Evolutionary conservation across 2,329 filamentous ascomycete species (phyloP).

Genomic region (Fusarium circinatum): DNA sequence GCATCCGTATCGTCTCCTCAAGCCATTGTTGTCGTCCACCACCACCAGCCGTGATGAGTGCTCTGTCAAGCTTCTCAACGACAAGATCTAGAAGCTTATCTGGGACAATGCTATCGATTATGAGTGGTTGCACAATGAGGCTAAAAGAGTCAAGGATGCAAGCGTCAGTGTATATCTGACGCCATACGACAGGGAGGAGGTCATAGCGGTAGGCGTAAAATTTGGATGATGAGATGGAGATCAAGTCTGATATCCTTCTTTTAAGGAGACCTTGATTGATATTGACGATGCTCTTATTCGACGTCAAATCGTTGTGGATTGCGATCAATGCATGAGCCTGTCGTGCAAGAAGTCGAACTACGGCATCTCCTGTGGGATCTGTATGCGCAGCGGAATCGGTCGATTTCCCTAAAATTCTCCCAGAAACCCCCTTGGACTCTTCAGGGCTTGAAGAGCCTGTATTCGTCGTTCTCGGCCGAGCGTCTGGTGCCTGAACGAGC

Average conservation of each 20-base stretch:
- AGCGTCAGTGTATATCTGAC: conserved; percentile 76
- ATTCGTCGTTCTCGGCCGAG: background rate
- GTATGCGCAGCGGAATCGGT: background rate
- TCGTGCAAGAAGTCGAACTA: conserved; percentile 43
- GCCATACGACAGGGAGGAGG: conserved; percentile 74
- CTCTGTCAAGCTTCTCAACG: conserved; percentile 77
- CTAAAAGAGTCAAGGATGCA: conserved; percentile 70
- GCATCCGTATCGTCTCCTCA: conserved; percentile 59
- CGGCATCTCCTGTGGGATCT: conserved; percentile 33
- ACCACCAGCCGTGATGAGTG: conserved; percentile 78
- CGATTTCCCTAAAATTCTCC: background rate
- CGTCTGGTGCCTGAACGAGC: conserved; percentile 10
- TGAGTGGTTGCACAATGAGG: conserved; percentile 40
- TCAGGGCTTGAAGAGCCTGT: background rate
- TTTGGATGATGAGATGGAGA: conserved; percentile 69
- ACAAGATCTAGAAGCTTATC: conserved; percentile 60
- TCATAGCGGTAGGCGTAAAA: conserved; percentile 77
- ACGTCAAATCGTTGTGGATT: conserved; percentile 32
- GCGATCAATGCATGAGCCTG: conserved; percentile 44
- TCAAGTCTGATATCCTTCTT: conserved; percentile 64
- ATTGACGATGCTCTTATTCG: background rate
- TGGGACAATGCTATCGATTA: background rate
- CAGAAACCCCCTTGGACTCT: background rate
- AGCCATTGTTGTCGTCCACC: conserved; percentile 62
- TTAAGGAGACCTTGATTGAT: conserved; percentile 45